phyloP scores from a whole-genome alignment of 768 basidiomycete genomes.

The Termitomyces sp. region DNA sequence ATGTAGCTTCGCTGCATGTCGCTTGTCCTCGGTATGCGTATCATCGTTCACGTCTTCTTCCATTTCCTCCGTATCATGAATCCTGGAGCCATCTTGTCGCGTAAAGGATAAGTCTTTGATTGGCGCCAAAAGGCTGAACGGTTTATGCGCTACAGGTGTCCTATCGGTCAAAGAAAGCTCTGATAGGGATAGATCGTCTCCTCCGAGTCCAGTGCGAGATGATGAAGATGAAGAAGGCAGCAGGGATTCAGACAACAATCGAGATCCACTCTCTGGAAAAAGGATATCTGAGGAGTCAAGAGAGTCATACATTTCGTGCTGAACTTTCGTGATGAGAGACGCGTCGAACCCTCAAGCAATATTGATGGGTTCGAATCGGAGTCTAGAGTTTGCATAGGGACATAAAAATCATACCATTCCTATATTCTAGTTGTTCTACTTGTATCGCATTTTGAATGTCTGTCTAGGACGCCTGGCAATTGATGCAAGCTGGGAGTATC shows the following conservation, averaged over 20 bases:
- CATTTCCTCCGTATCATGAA: conserved; percentile 3
- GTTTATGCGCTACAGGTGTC: conserved; percentile 12
- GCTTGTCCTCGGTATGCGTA: conserved; percentile 19
- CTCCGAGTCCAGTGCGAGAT: conserved; percentile 24
- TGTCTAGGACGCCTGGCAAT: neutral
- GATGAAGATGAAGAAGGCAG: conserved; percentile 22
- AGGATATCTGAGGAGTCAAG: conserved; percentile 12
- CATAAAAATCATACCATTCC: no score
- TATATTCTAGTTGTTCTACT: neutral
- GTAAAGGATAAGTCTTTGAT: conserved; percentile 9
- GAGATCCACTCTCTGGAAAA: conserved; percentile 19
- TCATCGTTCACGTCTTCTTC: conserved; percentile 7
- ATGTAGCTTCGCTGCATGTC: conserved; percentile 21
- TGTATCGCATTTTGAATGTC: neutral
- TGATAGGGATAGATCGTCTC: conserved; percentile 32
- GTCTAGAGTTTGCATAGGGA: neutral
- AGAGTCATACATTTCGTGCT: conserved; percentile 11
- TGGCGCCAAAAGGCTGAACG: conserved; percentile 16
- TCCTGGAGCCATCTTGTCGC: conserved; percentile 2
- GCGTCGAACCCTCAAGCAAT: neutral
- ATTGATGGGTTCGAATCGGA: neutral
- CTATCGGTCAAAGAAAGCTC: conserved; percentile 32
- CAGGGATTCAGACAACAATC: conserved; percentile 29
- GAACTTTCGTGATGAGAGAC: neutral
- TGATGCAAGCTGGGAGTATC: neutral